A percentile compares a stretch with the other conserved stretches of the same genome.
phyloP scores from a whole-genome alignment of 208 protist species.

The Trypanosoma conorhini region DNA sequence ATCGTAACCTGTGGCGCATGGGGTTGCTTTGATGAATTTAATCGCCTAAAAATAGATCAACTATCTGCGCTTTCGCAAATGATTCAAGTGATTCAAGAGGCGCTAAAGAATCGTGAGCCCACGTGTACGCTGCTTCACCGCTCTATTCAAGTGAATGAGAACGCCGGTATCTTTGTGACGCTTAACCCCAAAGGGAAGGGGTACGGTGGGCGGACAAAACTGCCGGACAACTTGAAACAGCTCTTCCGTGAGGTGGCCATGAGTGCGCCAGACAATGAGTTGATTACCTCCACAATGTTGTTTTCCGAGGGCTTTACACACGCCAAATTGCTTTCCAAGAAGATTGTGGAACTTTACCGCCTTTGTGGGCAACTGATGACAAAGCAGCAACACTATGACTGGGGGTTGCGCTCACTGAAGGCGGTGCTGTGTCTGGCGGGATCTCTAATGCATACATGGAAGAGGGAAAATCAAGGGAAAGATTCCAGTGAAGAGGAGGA shows the following conservation, averaged over 20 bases:
- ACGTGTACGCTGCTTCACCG: conserved; percentile 84
- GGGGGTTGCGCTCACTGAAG: conserved; percentile 97
- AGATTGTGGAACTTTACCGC: conserved; percentile 90
- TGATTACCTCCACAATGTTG: conserved; percentile 96
- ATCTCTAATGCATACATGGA: conserved; percentile 77
- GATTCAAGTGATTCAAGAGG: conserved; percentile 92
- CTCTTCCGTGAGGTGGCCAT: conserved; percentile 98
- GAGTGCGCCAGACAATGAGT: conserved; percentile 97
- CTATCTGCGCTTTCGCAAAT: conserved; percentile 96
- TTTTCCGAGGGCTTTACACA: conserved; percentile 91
- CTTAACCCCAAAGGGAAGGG: conserved; percentile 96
- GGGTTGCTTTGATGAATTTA: conserved; percentile 96
- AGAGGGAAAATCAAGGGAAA: conserved; percentile 59
- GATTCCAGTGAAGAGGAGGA: conserved; percentile 84
- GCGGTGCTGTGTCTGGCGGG: conserved; percentile 95
- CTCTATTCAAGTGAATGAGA: conserved; percentile 70
- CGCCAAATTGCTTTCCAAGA: conserved; percentile 80
- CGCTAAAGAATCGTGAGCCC: conserved; percentile 81
- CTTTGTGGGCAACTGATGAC: conserved; percentile 97
- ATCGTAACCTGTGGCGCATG: conserved; percentile 95
- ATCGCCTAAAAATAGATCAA: conserved; percentile 94
- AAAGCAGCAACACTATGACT: conserved; percentile 98
- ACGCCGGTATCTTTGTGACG: conserved; percentile 97
- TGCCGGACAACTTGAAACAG: conserved; percentile 98
- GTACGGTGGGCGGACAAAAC: conserved; percentile 97